Evolutionary conservation across 2,329 filamentous ascomycete species (phyloP).

Genomic region (Alternaria dauci): DNA sequence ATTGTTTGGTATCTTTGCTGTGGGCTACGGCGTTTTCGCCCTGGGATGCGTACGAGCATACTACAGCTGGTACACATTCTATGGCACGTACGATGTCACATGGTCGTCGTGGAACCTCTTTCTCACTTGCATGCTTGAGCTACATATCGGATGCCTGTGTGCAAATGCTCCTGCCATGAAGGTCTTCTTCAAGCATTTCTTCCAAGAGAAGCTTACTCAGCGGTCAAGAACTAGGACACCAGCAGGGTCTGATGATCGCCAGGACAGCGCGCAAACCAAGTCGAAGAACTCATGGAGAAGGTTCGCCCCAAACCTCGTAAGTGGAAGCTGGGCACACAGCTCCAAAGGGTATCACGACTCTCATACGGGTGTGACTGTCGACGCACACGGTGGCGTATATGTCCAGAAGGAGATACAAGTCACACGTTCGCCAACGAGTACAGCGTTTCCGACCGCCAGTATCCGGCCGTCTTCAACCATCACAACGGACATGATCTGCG

Average conservation of each 20-base stretch:
- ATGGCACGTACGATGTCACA: conserved; percentile 41
- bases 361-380: conserved; percentile 28
- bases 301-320: conserved; percentile 18
- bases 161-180: conserved; percentile 44
- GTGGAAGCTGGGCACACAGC: conserved; percentile 9
- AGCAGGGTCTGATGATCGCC: not conserved
- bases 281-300: conserved; percentile 14
- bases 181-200: conserved; percentile 45
- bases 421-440: conserved; percentile 17
- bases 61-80: conserved; percentile 40
- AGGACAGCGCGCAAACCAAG: conserved; percentile 1
- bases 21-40: conserved; percentile 42
- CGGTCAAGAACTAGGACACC: conserved; percentile 13
- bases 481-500: conserved; percentile 26
- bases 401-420: conserved; percentile 27
- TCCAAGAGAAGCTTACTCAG: conserved; percentile 32
- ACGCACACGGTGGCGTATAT: conserved; percentile 32
- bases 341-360: conserved; percentile 37
- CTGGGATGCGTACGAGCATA: conserved; percentile 37
- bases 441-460: not conserved
- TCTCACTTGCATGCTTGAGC: conserved; percentile 34
- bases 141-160: conserved; percentile 43
- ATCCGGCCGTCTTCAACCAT: conserved; percentile 16
- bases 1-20: conserved; percentile 42
- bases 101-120: conserved; percentile 37